Evolutionary conservation across 805 yeast genomes (phyloP).

Genomic region (Metschnikowia peoriensis): DNA sequence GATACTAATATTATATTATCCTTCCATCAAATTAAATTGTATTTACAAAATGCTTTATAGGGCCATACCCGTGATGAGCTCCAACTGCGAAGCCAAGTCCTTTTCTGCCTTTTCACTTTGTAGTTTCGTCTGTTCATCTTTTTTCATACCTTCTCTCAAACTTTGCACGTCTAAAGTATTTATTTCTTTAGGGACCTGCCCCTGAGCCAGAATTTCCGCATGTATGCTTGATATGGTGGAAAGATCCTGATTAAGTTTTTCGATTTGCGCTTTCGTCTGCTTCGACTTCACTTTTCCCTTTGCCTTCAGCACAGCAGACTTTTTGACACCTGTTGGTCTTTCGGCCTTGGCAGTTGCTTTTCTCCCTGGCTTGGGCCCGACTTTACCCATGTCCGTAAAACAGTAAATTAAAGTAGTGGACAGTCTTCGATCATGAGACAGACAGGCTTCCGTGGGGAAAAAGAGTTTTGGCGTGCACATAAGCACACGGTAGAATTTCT

Average conservation of each 20-base stretch:
- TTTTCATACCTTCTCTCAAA: conserved; percentile 37
- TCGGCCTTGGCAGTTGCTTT: neutral
- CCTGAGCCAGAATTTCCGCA: conserved; percentile 11
- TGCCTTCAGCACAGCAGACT: conserved; percentile 10
- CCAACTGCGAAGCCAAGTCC: conserved; percentile 47
- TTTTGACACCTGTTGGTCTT: neutral
- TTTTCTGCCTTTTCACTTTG: conserved; percentile 33
- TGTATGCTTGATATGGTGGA: conserved; percentile 21
- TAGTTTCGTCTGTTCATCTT: conserved; percentile 33
- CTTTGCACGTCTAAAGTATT: conserved; percentile 35
- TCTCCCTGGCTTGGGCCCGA: neutral
- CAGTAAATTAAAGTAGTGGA: too few species aligned
- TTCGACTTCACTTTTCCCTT: conserved; percentile 23
- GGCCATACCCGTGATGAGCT: conserved; percentile 45
- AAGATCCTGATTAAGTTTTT: conserved; percentile 32
- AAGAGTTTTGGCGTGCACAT: neutral
- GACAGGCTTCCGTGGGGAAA: neutral
- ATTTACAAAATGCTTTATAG: neutral
- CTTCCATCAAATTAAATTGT: too few species aligned
- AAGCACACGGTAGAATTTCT: neutral
- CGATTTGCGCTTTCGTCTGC: conserved; percentile 32
- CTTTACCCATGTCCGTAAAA: neutral
- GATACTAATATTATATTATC: too few species aligned
- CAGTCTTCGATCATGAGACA: neutral
- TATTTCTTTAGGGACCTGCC: conserved; percentile 17